These are phyloP conservation scores for Discostella stelligera DNA, from an alignment of 352 stramenopile genomes.

Conservation along the genomic window DNA sequence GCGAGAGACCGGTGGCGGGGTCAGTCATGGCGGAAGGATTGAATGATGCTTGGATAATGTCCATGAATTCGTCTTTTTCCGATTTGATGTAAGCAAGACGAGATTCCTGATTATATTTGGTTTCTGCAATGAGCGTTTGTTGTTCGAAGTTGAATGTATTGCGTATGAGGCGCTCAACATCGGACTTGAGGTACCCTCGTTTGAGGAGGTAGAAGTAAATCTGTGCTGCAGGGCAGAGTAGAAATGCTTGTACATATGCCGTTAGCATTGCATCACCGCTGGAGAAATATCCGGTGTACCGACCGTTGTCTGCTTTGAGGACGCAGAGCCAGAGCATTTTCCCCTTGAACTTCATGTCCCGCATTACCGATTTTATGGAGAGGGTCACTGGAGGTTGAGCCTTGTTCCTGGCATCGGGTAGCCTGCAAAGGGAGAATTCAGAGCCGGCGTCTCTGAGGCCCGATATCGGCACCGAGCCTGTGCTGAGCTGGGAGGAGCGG, in stretches of 20 bases:
- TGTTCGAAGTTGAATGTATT: no score
- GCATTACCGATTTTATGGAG: no score
- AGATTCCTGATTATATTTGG: no score
- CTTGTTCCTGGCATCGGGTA: no score
- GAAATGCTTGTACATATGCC: not conserved
- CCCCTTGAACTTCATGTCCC: not conserved
- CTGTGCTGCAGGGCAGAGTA: not conserved
- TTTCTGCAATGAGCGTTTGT: no score
- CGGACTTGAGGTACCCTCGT: not conserved
- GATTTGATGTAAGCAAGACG: no score
- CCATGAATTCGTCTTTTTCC: no score
- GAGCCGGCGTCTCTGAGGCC: not conserved
- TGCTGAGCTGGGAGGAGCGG: constrained; percentile 4
- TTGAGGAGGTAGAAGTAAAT: not conserved
- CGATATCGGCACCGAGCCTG: not conserved
- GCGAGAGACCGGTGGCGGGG: no score
- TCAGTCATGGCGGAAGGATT: no score
- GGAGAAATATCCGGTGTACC: not conserved
- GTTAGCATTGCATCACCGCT: not conserved
- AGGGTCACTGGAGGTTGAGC: no score
- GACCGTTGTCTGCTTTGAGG: not conserved
- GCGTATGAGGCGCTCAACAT: not conserved
- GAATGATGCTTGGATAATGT: no score
- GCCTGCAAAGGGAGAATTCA: not conserved
- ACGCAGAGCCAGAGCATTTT: constrained; percentile 1